Evolutionary conservation across 495 filamentous ascomycete genomes (phyloP).

Genomic region (Aspergillus taichungensis): DNA sequence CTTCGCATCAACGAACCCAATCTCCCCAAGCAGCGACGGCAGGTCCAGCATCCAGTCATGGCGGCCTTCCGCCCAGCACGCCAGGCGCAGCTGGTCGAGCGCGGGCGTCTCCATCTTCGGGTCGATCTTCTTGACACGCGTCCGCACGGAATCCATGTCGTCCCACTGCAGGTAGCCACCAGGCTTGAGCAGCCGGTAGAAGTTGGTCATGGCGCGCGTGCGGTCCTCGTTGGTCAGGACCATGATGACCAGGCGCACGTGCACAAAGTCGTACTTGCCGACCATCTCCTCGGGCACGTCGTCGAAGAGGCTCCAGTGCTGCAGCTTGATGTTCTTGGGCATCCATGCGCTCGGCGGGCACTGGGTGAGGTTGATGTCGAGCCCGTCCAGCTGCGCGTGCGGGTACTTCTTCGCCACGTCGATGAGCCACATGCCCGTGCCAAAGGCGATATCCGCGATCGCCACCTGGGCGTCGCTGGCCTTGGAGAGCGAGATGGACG

Average conservation of each 20-base stretch:
- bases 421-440: slow-evolving; percentile 20
- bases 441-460: slow-evolving; percentile 15
- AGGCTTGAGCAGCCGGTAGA: slow-evolving; percentile 19
- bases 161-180: slow-evolving; percentile 30
- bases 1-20: slow-evolving; percentile 4
- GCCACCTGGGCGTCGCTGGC: not conserved
- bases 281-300: slow-evolving; percentile 14
- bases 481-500: slow-evolving; percentile 3
- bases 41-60: slow-evolving; percentile 12
- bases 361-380: slow-evolving; percentile 19
- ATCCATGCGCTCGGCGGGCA: slow-evolving; percentile 16
- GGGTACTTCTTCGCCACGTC: slow-evolving; percentile 11
- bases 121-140: slow-evolving; percentile 3
- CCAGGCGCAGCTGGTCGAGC: slow-evolving; percentile 2
- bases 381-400: slow-evolving; percentile 1
- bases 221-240: slow-evolving; percentile 18
- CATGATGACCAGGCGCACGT: slow-evolving; percentile 19
- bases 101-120: not conserved
- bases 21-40: not conserved
- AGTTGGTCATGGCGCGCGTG: slow-evolving; percentile 5
- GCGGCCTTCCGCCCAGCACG: slow-evolving; percentile 5
- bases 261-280: slow-evolving; percentile 25
- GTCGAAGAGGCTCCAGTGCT: slow-evolving; percentile 17
- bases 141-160: slow-evolving; percentile 10
- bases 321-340: slow-evolving; percentile 13